Evolutionary conservation across 805 yeast species (phyloP), one percentile per base, ranked within the genome.

Genomic region (Wickerhamiella lipophila): DNA sequence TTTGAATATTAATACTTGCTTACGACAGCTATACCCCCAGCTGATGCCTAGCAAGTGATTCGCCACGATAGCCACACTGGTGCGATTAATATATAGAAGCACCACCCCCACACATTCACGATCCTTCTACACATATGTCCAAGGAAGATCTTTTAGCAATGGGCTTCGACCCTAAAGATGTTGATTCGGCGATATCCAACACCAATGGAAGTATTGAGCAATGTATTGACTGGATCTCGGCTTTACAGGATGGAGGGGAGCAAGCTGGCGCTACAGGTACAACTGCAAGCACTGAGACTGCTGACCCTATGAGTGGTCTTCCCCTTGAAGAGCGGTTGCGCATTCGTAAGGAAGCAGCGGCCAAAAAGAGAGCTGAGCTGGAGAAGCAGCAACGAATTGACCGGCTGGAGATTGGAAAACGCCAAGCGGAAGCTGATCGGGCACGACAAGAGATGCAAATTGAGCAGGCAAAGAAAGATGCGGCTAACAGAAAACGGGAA

Each of bases 211-310:
- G 47, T n/a, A 11, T 50, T 50, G 67, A 64, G 26, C 56, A 53
- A 22, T 60, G 62, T 32, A 54, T 64, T 42, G 58, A 54, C 26
- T 64, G 68, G 68, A 52, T 64, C 18, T 66, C 62, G 25, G 25
- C 43, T 16, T 52, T 55, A 36, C 58, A 56, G 52, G 61, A 52
- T 36, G 53, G 52, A 6, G 42, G 26, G 5, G 26, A 8, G 26
- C 26, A 23, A 8, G 26, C 26, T 8, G 26, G 8, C 7, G 26
- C 26, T 6, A 6, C 26, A 6, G 26, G 8, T 8, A 8, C 26
- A 8, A 8, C 26, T 23, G 7, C 26, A 23, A 23, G 8, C 26
- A 23, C 26, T 23, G 26, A 23, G 26, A 8, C 54, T 34, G 29
- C n/a, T n/a, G 47, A 27, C 9, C 47, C 49, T 30, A 29, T 13